Conservation (phyloP, 352 stramenopile genomes). For the Albugo laibachii region DNA sequence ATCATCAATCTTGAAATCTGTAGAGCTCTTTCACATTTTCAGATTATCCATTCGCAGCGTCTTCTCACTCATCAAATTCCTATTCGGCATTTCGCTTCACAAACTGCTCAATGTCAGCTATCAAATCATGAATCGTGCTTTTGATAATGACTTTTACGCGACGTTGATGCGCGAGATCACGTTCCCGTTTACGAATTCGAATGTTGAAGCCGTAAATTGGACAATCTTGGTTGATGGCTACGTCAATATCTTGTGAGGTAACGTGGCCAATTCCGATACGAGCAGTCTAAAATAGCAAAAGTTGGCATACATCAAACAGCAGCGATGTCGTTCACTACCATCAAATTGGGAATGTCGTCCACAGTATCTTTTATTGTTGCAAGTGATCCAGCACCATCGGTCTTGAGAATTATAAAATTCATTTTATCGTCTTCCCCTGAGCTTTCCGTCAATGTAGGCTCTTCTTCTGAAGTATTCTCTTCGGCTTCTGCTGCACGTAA, state of each 20-base stretch:
- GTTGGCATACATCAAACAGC: neutral
- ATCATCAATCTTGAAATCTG: too few relatives aligned
- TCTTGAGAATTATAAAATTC: slow-evolving; percentile 47
- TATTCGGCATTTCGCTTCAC: neutral
- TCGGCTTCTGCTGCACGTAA: neutral
- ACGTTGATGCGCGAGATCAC: slow-evolving; percentile 24
- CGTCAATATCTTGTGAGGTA: slow-evolving; percentile 55
- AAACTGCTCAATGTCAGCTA: slow-evolving; percentile 40
- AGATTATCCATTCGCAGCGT: too few relatives aligned
- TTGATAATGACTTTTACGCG: slow-evolving; percentile 46
- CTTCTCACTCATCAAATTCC: too few relatives aligned
- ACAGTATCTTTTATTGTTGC: slow-evolving; percentile 72
- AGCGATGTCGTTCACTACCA: neutral
- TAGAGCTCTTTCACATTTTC: too few relatives aligned
- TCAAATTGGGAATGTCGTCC: slow-evolving; percentile 14
- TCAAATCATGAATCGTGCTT: slow-evolving; percentile 52
- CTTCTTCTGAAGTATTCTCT: neutral
- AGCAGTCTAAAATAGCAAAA: slow-evolving; percentile 22
- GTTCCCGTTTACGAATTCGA: slow-evolving; percentile 36
- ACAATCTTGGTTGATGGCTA: slow-evolving; percentile 32
- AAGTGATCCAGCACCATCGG: slow-evolving; percentile 52
- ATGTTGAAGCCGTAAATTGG: slow-evolving; percentile 76
- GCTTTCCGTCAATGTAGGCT: neutral
- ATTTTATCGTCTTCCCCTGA: slow-evolving; percentile 6
- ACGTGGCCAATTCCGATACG: slow-evolving; percentile 65